A percentile compares a stretch with the other conserved stretches of the same genome.
These are phyloP conservation scores for Russula emetica DNA, from an alignment of 768 basidiomycete species.

Conservation along the genomic window DNA sequence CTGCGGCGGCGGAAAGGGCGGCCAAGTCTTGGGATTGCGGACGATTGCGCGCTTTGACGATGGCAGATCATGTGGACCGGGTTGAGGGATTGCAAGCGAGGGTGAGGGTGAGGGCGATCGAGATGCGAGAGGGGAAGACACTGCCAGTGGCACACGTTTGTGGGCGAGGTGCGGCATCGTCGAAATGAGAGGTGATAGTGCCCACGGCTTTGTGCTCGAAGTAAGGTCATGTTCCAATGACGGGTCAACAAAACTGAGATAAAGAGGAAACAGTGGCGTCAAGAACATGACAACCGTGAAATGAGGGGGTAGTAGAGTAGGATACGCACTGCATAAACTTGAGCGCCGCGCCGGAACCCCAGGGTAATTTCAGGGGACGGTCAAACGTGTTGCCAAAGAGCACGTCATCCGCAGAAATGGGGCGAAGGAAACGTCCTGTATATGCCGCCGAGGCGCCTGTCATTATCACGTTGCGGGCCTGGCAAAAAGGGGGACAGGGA, in stretches of 20 bases:
- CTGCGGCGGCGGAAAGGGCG: slow-evolving; percentile 46
- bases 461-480: not conserved
- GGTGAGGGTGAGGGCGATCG: not conserved
- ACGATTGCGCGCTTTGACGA: not conserved
- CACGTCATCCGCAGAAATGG: slow-evolving; percentile 70
- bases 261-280: slow-evolving; percentile 6
- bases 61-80: not conserved
- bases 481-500: too few species aligned
- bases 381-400: slow-evolving; percentile 91
- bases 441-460: not conserved
- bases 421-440: slow-evolving; percentile 66
- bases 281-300: not conserved
- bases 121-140: not conserved
- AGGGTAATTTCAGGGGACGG: slow-evolving; percentile 70
- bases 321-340: slow-evolving; percentile 72
- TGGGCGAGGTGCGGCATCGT: slow-evolving; percentile 79
- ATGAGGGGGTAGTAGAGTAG: too few species aligned
- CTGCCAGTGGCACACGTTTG: slow-evolving; percentile 32
- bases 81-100: not conserved
- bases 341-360: slow-evolving; percentile 74
- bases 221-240: slow-evolving; percentile 79
- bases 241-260: slow-evolving; percentile 75
- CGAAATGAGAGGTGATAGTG: slow-evolving; percentile 72
- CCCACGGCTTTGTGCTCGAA: slow-evolving; percentile 80
- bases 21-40: slow-evolving; percentile 20